Evolutionary conservation across 148 eudicot species (phyloP).

Genomic region (Simmondsia chinensis): DNA sequence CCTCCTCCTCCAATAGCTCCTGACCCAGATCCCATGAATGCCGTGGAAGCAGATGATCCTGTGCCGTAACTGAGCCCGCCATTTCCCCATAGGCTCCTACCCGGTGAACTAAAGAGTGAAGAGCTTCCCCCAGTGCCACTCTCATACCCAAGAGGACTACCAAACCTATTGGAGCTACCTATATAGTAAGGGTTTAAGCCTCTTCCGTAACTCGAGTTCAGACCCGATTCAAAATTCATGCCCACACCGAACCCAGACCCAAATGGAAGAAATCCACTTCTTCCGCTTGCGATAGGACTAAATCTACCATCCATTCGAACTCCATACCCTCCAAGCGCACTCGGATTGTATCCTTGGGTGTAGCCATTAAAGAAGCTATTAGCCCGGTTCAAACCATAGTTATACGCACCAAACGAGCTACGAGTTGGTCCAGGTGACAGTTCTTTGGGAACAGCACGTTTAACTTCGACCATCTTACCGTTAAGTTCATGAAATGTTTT

Average conservation of each 20-base stretch:
- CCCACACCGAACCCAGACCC: conserved; percentile 39
- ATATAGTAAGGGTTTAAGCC: too few relatives aligned
- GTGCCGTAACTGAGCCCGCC: conserved; percentile 33
- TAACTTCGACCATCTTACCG: conserved; percentile 65
- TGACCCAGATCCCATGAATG: conserved; percentile 28
- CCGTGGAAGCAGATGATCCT: conserved; percentile 26
- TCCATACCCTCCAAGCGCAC: conserved; percentile 44
- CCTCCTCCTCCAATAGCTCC: conserved; percentile 22
- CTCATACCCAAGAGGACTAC: conserved; percentile 28
- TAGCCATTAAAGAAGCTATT: conserved; percentile 41
- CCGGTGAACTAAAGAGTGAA: conserved; percentile 36
- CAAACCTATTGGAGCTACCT: too few relatives aligned
- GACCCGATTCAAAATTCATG: conserved; percentile 42
- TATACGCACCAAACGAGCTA: conserved; percentile 28
- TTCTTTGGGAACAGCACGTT: conserved; percentile 69
- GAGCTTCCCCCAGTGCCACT: conserved; percentile 38
- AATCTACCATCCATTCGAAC: conserved; percentile 51
- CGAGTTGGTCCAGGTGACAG: conserved; percentile 49
- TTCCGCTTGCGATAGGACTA: conserved; percentile 29
- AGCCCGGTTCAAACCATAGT: conserved; percentile 34
- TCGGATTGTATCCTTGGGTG: conserved; percentile 42
- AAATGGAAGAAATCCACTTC: conserved; percentile 45
- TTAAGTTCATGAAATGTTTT: conserved; percentile 64
- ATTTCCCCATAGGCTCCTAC: conserved; percentile 43
- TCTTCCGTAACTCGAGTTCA: conserved; percentile 30